Base-by-base conservation (phyloP, 2,329 filamentous ascomycete species). In the Huntiella savannae region DNA sequence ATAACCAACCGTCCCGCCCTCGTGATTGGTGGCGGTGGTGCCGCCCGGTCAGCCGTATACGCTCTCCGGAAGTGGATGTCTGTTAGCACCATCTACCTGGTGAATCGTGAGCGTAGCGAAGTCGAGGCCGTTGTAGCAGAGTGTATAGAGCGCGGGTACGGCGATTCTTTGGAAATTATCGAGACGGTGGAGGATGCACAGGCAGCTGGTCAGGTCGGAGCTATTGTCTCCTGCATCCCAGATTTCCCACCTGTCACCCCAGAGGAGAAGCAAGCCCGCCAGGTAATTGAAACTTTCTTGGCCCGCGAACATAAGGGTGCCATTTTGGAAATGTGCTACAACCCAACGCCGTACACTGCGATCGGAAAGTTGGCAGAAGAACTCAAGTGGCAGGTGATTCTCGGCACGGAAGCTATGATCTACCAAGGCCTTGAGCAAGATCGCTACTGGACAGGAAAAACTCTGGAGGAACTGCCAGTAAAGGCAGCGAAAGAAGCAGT, bases 271-370 rank as follows among this genome's bases (percentile, higher is more conserved):
- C 62, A 65, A 37, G 73, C 79, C 3, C 64, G 82, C 1, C 58
- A 60, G 1, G 67, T 83, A 0, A 59, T 70, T 0, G 66, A 74
- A 54, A 58, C 63, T 3, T 69, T 68, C 41, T 52, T 69, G 8
- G 48, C 51, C 32, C 65, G 65, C 58, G 56, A 64, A 28, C 61
- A 70, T 50, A 79, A 79, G 60, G 81, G 79, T 5, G 75, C 75
- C 5, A 72, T 87, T 48, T 59, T 87, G 50, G 82, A 87, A 60
- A 87, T 88, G 82, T 86, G 81, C 65, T 87, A 87, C 58, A 82
- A 86, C 57, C 82, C 82, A 0, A 65, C 68, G 2, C 77, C 79
- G 0, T 77, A 72, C 58, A 87, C 82, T 0, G 67, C 71, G 53
- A 71, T 85, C 42, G 75, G 73, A 1, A 69, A 67, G 38, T 54